Conservation (phyloP, 352 stramenopile species). For the Globisporangium spiculum region DNA sequence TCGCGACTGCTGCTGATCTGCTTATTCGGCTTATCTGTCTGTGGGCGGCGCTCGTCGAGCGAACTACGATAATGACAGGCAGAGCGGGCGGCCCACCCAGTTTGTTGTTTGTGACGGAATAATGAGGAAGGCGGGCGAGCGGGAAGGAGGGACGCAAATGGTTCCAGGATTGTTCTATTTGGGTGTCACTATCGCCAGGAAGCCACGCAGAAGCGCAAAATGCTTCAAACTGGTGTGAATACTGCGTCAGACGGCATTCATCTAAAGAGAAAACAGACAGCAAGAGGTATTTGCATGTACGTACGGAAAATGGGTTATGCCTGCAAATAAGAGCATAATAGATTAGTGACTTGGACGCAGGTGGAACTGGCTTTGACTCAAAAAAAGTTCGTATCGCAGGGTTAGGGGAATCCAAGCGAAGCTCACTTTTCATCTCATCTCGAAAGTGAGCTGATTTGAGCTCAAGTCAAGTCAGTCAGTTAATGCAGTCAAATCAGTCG, state of each 20-base stretch:
- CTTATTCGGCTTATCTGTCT: neutral
- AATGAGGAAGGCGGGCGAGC: neutral
- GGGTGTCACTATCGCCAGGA: neutral
- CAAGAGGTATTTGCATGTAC: neutral
- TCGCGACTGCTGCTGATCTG: neutral
- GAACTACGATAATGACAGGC: neutral
- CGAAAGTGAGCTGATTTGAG: neutral
- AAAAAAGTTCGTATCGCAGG: neutral
- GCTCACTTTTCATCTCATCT: neutral
- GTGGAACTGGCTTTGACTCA: neutral
- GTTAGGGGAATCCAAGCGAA: neutral
- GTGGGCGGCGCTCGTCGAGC: neutral
- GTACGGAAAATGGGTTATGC: neutral
- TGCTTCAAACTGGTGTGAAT: neutral
- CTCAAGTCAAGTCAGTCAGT: neutral
- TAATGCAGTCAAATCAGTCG: neutral
- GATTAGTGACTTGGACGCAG: neutral
- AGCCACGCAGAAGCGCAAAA: neutral
- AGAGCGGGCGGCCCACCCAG: neutral
- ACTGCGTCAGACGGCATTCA: neutral
- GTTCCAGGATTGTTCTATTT: neutral
- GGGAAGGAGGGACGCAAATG: neutral
- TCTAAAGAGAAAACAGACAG: neutral
- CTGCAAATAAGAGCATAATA: neutral
- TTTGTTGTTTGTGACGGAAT: no score